Evolutionary conservation across 139 green algal species (phyloP).

Genomic region (Picochlorum sp.): DNA sequence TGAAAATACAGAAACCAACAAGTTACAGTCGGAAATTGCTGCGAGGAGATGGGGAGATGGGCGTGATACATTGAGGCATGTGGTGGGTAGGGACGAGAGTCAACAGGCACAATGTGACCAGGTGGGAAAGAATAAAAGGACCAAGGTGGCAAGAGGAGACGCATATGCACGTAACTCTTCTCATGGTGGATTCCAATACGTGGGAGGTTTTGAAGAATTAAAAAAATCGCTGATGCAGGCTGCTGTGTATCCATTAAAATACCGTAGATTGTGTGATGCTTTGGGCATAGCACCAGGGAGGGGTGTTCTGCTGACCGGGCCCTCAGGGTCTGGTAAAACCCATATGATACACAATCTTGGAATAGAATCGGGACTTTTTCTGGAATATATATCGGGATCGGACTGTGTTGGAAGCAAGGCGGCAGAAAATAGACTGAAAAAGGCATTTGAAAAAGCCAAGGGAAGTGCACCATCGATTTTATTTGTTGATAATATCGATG

Average conservation of each 20-base stretch:
- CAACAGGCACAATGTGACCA: not conserved
- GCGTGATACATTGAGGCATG: slow-evolving; percentile 6
- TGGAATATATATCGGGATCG: slow-evolving; percentile 28
- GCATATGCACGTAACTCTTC: not conserved
- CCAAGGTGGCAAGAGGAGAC: not conserved
- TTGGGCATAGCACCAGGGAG: slow-evolving; percentile 64
- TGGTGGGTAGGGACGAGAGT: too few relatives aligned
- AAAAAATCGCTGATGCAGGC: slow-evolving; percentile 60
- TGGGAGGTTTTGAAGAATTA: slow-evolving; percentile 66
- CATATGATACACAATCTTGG: slow-evolving; percentile 70
- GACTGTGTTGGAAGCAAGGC: slow-evolving; percentile 52
- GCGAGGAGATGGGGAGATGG: slow-evolving; percentile 22
- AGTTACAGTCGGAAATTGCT: slow-evolving; percentile 11
- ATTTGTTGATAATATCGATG: slow-evolving; percentile 62
- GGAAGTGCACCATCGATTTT: slow-evolving; percentile 65
- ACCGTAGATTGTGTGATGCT: slow-evolving; percentile 71
- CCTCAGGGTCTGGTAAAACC: slow-evolving; percentile 78
- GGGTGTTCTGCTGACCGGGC: slow-evolving; percentile 79
- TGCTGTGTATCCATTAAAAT: slow-evolving; percentile 65
- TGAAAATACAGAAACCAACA: too few relatives aligned
- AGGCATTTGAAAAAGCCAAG: slow-evolving; percentile 41
- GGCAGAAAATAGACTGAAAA: not conserved
- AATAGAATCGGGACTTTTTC: slow-evolving; percentile 16
- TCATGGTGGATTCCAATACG: slow-evolving; percentile 48
- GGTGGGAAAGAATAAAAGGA: not conserved